phyloP scores from a whole-genome alignment of 228 moss, liverwort and hornwort genomes.

The Sphagnum magellanicum region DNA sequence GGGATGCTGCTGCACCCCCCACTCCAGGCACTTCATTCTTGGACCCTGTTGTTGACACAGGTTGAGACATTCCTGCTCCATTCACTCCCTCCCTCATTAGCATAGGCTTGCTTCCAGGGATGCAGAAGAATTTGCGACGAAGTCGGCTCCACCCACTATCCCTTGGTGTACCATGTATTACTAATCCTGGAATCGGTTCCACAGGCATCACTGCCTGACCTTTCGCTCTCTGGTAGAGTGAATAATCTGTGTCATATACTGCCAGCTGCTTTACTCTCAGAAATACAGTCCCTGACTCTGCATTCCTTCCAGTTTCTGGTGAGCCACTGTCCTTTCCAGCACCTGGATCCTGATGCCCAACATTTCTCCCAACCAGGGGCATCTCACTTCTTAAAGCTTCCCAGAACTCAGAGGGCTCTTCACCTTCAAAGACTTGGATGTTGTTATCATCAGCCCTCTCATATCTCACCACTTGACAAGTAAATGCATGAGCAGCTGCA shows the following conservation, averaged over 20 bases:
- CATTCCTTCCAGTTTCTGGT: background rate
- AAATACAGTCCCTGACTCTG: background rate
- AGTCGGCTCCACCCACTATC: constrained; percentile 31
- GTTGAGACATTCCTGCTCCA: background rate
- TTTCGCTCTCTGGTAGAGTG: constrained; percentile 24
- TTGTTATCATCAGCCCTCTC: constrained; percentile 33
- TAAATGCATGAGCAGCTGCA: constrained; percentile 16
- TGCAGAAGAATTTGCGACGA: constrained; percentile 2
- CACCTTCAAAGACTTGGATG: constrained; percentile 16
- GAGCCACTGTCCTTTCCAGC: constrained; percentile 7
- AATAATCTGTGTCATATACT: constrained; percentile 30
- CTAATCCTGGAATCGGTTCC: constrained; percentile 9
- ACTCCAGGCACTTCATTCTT: background rate
- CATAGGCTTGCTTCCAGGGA: constrained; percentile 3
- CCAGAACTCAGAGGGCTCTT: constrained; percentile 33
- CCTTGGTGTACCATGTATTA: constrained; percentile 3
- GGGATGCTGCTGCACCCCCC: constrained; percentile 4
- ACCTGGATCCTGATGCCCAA: background rate
- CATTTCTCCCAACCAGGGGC: background rate
- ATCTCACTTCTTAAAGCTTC: constrained; percentile 10
- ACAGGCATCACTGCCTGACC: constrained; percentile 3
- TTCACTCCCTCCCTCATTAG: constrained; percentile 3
- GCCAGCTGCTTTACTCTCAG: constrained; percentile 3
- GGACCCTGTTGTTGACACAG: background rate
- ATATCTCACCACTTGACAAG: constrained; percentile 28